Conservation (phyloP, 2,329 filamentous ascomycete species). For the Fusarium sp. region DNA sequence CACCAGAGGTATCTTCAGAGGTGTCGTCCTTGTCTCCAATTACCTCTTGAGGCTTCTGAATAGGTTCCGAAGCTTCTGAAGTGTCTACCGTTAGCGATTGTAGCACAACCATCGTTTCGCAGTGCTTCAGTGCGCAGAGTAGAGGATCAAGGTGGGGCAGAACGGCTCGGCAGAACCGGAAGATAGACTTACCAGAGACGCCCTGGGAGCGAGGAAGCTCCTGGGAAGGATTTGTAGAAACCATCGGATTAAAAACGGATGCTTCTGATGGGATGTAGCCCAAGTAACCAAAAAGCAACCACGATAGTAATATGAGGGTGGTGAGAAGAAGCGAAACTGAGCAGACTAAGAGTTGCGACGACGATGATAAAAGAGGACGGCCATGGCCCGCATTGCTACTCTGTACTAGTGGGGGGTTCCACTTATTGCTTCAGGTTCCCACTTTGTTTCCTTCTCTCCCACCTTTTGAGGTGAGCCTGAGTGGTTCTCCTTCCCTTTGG, state of each 20-base stretch:
- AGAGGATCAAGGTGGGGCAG: conserved; percentile 46
- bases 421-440: neutral
- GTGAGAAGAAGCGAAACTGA: conserved; percentile 40
- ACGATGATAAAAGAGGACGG: conserved; percentile 47
- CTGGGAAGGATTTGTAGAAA: conserved; percentile 34
- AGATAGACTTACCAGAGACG: conserved; percentile 43
- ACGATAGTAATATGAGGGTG: conserved; percentile 30
- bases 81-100: conserved; percentile 38
- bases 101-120: conserved; percentile 13
- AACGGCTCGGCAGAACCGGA: conserved; percentile 44
- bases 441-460: conserved; percentile 12
- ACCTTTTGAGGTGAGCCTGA: conserved; percentile 3
- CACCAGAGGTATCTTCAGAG: conserved; percentile 58
- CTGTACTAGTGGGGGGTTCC: conserved; percentile 45
- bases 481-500: conserved; percentile 13
- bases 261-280: conserved; percentile 22
- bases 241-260: conserved; percentile 35
- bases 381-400: conserved; percentile 26
- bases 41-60: conserved; percentile 18
- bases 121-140: conserved; percentile 17
- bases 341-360: conserved; percentile 43
- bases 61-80: conserved; percentile 25
- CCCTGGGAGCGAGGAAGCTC: conserved; percentile 38
- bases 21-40: conserved; percentile 17
- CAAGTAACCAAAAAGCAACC: conserved; percentile 26